These are phyloP conservation scores for Fusarium tuaranense DNA, from an alignment of 2,329 filamentous ascomycete species.

Conservation along the genomic window DNA sequence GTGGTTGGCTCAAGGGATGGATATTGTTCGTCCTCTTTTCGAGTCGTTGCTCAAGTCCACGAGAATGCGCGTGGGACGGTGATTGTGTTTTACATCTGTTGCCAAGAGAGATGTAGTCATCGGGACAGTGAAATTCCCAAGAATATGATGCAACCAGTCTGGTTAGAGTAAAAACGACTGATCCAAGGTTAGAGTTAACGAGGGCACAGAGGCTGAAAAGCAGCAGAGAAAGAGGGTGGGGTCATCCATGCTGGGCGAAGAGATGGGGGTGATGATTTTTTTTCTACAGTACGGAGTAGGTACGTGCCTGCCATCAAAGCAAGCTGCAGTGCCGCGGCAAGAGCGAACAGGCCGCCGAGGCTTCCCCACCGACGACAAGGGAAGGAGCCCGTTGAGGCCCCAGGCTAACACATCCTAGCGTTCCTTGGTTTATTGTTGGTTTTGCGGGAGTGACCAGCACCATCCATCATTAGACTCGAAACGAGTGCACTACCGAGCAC, in stretches of 20 bases:
- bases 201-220: constrained; percentile 11
- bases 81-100: neutral
- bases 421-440: constrained; percentile 14
- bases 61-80: neutral
- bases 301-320: constrained; percentile 6
- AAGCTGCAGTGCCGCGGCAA: constrained; percentile 34
- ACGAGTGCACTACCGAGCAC: constrained; percentile 10
- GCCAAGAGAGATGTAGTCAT: neutral
- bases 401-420: constrained; percentile 19
- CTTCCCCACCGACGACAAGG: constrained; percentile 19
- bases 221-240: constrained; percentile 5
- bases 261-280: neutral
- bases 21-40: constrained; percentile 17
- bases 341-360: constrained; percentile 29
- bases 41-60: constrained; percentile 9
- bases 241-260: neutral
- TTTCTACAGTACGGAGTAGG: too few species aligned
- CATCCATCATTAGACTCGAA: constrained; percentile 23
- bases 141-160: neutral
- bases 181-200: constrained; percentile 2
- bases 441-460: constrained; percentile 2
- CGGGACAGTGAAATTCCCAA: neutral
- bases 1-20: constrained; percentile 14
- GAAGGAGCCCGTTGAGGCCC: constrained; percentile 17
- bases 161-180: constrained; percentile 1